Percentiles rank a stretch among this genome's conserved stretches.
Evolutionary conservation across 1,284 basidiomycete genomes (phyloP).

Genomic region (Ganoderma leucocontextum): DNA sequence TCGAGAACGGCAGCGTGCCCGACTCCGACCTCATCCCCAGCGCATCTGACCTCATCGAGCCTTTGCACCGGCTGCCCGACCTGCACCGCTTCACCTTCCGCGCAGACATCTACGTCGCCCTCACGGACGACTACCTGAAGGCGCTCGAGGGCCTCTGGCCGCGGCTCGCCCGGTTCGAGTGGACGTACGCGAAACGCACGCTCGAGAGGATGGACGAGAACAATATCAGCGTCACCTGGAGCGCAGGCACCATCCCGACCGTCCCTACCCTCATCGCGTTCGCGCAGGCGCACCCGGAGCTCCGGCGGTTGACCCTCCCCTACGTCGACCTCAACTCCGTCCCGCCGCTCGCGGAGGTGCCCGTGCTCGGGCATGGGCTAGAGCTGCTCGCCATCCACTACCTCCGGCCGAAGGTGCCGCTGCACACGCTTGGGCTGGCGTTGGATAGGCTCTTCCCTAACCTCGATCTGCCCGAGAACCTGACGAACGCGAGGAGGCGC

Average conservation of each 20-base stretch:
- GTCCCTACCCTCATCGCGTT: slow-evolving; percentile 14
- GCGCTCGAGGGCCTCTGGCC: slow-evolving; percentile 3
- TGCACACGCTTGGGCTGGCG: slow-evolving; percentile 8
- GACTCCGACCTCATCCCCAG: slow-evolving; percentile 5
- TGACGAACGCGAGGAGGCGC: not conserved
- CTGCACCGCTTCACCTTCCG: not conserved
- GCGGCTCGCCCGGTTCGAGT: not conserved
- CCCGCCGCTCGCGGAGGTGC: slow-evolving; percentile 17
- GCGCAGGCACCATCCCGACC: slow-evolving; percentile 2
- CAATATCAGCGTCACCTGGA: slow-evolving; percentile 4
- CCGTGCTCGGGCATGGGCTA: slow-evolving; percentile 13
- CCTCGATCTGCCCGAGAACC: slow-evolving; percentile 9
- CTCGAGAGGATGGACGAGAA: slow-evolving; percentile 10
- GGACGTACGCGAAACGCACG: slow-evolving; percentile 4
- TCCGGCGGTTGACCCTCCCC: slow-evolving; percentile 6
- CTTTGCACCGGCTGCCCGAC: not conserved
- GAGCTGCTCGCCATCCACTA: slow-evolving; percentile 7
- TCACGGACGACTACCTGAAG: slow-evolving; percentile 8
- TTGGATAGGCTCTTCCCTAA: slow-evolving; percentile 14
- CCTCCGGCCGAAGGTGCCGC: slow-evolving; percentile 10
- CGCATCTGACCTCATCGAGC: not conserved
- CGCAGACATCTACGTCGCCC: slow-evolving; percentile 4
- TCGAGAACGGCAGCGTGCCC: slow-evolving; percentile 10
- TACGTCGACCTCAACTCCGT: slow-evolving; percentile 18
- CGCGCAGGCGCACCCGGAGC: slow-evolving; percentile 13